phyloP scores from a whole-genome alignment of 2,329 filamentous ascomycete genomes.

The Penicillium glabrum region DNA sequence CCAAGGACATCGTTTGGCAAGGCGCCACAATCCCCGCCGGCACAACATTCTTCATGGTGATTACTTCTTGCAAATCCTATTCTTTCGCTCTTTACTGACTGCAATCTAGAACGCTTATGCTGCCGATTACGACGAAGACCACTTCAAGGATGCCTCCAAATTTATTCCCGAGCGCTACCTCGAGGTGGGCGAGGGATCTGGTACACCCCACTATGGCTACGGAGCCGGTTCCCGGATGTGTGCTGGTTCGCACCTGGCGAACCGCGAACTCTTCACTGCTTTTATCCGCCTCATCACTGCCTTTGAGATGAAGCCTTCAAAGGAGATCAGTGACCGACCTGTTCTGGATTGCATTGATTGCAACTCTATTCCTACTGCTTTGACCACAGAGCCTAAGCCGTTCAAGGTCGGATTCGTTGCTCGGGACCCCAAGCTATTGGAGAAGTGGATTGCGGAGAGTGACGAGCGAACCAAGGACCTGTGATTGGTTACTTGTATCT shows the following conservation, averaged over 20 bases:
- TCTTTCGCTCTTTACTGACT: neutral
- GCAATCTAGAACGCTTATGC: conserved; percentile 64
- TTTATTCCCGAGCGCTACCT: conserved; percentile 74
- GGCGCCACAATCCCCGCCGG: conserved; percentile 68
- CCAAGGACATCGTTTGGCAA: conserved; percentile 70
- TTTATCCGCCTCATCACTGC: conserved; percentile 61
- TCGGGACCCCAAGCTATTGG: conserved; percentile 47
- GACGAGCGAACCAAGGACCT: conserved; percentile 54
- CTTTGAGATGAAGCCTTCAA: conserved; percentile 55
- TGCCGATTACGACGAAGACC: conserved; percentile 68
- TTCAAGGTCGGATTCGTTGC: conserved; percentile 60
- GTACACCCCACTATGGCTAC: conserved; percentile 63
- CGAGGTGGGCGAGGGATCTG: conserved; percentile 49
- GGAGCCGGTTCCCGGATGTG: conserved; percentile 66
- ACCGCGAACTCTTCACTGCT: conserved; percentile 62
- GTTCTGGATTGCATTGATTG: conserved; percentile 59
- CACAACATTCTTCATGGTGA: conserved; percentile 75
- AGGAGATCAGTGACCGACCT: conserved; percentile 49
- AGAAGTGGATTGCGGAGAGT: conserved; percentile 55
- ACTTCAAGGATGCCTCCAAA: conserved; percentile 63
- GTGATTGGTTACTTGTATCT: conserved; percentile 19
- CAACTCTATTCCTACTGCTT: conserved; percentile 56
- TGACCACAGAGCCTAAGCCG: conserved; percentile 63
- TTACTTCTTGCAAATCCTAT: neutral
- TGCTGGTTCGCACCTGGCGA: conserved; percentile 62